Evolutionary conservation across 129 eudicot species (phyloP).

Genomic region (Lactuca sativa): DNA sequence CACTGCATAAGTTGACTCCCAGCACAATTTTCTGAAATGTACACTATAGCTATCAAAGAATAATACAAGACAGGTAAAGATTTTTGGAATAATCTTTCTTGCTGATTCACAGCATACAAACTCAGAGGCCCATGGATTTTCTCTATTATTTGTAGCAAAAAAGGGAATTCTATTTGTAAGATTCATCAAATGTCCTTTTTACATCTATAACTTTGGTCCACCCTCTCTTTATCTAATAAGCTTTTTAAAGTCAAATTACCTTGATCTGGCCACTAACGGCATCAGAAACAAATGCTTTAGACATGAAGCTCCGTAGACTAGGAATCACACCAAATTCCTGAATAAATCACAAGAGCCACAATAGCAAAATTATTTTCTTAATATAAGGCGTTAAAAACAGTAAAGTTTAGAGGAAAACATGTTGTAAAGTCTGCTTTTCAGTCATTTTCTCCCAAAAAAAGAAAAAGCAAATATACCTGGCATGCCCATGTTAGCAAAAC

Average conservation of each 20-base stretch:
- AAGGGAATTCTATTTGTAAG: too few relatives aligned
- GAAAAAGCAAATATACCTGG: background rate
- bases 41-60: background rate
- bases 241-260: background rate
- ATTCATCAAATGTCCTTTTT: too few relatives aligned
- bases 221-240: background rate
- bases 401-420: background rate
- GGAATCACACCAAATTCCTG: background rate
- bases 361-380: too few relatives aligned
- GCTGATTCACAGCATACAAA: too few relatives aligned
- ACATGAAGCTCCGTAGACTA: background rate
- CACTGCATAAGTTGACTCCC: background rate
- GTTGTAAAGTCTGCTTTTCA: background rate
- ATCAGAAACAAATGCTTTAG: background rate
- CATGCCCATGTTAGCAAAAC: too few relatives aligned
- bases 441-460: background rate
- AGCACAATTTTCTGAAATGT: conserved; percentile 19
- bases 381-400: background rate
- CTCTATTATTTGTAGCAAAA: too few relatives aligned
- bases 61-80: too few relatives aligned
- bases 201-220: too few relatives aligned
- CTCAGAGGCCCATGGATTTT: too few relatives aligned
- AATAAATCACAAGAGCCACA: background rate
- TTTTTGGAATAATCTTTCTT: too few relatives aligned
- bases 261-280: background rate